A percentile compares a stretch with the other conserved stretches of the same genome.
Evolutionary conservation across 352 stramenopile genomes (phyloP).

Genomic region (Phytophthora pluvialis): DNA sequence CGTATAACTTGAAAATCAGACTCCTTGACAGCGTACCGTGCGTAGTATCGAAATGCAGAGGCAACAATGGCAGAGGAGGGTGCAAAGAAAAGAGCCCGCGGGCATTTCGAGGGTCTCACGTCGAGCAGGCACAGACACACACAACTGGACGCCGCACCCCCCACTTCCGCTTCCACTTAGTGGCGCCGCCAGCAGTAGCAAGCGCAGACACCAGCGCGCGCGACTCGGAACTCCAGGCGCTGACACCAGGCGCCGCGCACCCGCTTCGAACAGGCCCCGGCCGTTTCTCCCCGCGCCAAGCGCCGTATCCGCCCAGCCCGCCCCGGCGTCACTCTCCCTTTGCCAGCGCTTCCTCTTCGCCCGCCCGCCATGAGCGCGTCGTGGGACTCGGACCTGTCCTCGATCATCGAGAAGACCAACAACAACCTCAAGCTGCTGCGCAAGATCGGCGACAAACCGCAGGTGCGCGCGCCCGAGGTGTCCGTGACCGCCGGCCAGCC

Average conservation of each 20-base stretch:
- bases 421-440: slow-evolving; percentile 87
- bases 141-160: slow-evolving; percentile 22
- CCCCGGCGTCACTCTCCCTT: slow-evolving; percentile 10
- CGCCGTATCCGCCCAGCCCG: slow-evolving; percentile 2
- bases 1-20: no score
- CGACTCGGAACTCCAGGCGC: background rate
- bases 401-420: slow-evolving; percentile 90
- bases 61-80: slow-evolving; percentile 6
- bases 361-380: slow-evolving; percentile 65
- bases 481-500: slow-evolving; percentile 34
- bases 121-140: slow-evolving; percentile 9
- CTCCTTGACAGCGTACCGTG: no score
- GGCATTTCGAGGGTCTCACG: slow-evolving; percentile 16
- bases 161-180: slow-evolving; percentile 22
- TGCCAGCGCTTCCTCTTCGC: background rate
- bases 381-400: slow-evolving; percentile 85
- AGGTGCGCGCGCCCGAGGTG: slow-evolving; percentile 53
- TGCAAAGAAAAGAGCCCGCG: slow-evolving; percentile 15
- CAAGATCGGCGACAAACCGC: slow-evolving; percentile 78
- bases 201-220: background rate
- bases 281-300: slow-evolving; percentile 11
- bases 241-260: background rate
- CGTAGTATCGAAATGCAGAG: no score
- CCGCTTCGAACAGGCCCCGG: background rate
- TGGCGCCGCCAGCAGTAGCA: background rate